Evolutionary conservation across 805 yeast species (phyloP), one percentile per base, ranked within the genome.

Genomic region (Saccharomyces cerevisiae): DNA sequence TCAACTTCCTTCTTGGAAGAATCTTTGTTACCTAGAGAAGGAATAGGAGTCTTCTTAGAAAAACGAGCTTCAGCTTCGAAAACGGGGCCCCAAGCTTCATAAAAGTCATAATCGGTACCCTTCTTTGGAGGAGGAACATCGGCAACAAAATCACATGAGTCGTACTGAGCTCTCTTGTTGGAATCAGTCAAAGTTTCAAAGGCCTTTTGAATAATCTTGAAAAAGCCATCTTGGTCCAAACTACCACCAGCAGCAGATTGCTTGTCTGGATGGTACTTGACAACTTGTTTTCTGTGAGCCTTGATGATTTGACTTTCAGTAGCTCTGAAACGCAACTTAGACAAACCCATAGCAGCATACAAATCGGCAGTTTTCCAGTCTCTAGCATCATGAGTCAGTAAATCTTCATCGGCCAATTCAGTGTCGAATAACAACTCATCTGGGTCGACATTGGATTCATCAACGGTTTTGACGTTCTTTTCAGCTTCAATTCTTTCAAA

Each of bases 181-280:
- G 96, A 80, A 71, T 94, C 97, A 70, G 87, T 78, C 77, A 94
- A 78, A 53, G 87, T 79, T 79, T 94, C 99, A 69, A 83, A 86
- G 31, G 98, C 96, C 78, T 94, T 94, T 78, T 94, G 99, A 68
- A 94, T 91, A 70, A 95, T 87, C 80, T 94, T 94, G 83, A 94
- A 94, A 76, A 94, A 92, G 11, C 94, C 96, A 72, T 94, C 99
- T 75, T 88, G 90, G 61, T 89, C 95, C 68, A 88, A 79, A 48
- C 87, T 86, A 60, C 96, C 96, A 61, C 78, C 73, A 57, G 83
- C 72, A 52, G 92, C 96, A 66, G 96, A 90, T 78, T 89, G 91
- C 81, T 94, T 94, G 76, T 94, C 99, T 61, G 99, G 99, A 73
- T 94, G 99, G 73, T 92, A 97, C 77, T 85, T 89, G 75, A 94